Evolutionary conservation across 805 yeast species (phyloP).

Genomic region (Zygoascus bituminiphila): DNA sequence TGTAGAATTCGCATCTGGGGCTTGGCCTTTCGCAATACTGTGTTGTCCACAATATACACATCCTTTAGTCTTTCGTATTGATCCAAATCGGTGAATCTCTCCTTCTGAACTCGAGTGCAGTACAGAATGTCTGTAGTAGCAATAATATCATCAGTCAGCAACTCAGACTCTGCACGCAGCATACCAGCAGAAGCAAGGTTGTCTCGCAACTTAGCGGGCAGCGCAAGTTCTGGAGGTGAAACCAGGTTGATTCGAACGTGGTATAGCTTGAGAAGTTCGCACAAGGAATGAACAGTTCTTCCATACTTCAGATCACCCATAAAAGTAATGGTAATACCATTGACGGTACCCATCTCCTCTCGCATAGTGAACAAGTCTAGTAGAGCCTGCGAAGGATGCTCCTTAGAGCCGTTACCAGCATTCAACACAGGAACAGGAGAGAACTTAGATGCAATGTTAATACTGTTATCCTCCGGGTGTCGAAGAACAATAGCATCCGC

Average conservation of each 20-base stretch:
- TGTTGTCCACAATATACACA: conserved; percentile 86
- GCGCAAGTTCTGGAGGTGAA: conserved; percentile 76
- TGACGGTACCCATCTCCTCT: conserved; percentile 97
- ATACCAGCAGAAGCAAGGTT: conserved; percentile 60
- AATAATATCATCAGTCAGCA: conserved; percentile 74
- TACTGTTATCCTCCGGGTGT: conserved; percentile 90
- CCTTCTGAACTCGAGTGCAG: conserved; percentile 98
- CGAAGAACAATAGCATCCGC: conserved; percentile 95
- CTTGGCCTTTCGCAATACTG: conserved; percentile 83
- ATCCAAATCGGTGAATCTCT: conserved; percentile 69
- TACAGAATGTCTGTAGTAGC: conserved; percentile 89
- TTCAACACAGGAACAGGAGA: conserved; percentile 95
- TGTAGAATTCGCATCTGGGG: conserved; percentile 99
- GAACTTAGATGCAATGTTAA: conserved; percentile 89
- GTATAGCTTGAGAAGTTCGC: conserved; percentile 82
- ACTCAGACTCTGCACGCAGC: conserved; percentile 65
- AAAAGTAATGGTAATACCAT: conserved; percentile 94
- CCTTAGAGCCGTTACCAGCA: conserved; percentile 97
- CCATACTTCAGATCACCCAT: conserved; percentile 99
- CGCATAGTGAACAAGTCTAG: conserved; percentile 95
- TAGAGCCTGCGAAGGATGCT: conserved; percentile 98
- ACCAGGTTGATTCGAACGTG: conserved; percentile 90
- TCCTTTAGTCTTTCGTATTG: conserved; percentile 87
- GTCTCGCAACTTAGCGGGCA: conserved; percentile 67
- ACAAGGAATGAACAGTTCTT: conserved; percentile 95